Conservation (phyloP, 345 rosid genomes). For the Gossypium anomalum region DNA sequence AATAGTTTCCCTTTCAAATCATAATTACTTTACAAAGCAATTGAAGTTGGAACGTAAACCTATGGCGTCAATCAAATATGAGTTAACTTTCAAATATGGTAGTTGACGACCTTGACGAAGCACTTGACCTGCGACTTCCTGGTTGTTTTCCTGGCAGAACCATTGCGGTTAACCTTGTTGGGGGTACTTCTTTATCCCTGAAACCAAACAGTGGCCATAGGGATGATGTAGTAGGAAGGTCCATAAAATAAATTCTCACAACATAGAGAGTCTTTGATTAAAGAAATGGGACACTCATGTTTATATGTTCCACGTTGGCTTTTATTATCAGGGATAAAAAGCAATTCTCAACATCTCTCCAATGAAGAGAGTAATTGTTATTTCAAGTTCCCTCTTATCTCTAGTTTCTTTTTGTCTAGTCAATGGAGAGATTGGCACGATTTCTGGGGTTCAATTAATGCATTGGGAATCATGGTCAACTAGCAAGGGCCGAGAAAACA, state of each 20-base stretch:
- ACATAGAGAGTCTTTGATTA: constrained; percentile 23
- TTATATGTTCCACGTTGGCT: constrained; percentile 29
- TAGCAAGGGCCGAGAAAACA: constrained; percentile 17
- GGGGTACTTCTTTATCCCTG: too few relatives aligned
- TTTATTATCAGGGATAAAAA: constrained; percentile 19
- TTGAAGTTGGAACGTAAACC: not conserved
- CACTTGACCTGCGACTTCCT: too few relatives aligned
- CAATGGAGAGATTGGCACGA: not conserved
- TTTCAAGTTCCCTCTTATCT: constrained; percentile 8
- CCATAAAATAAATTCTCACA: not conserved
- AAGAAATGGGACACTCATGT: constrained; percentile 23
- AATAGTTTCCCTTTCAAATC: too few relatives aligned
- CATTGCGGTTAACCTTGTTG: too few relatives aligned
- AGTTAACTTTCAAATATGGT: too few relatives aligned
- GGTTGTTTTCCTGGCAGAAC: too few relatives aligned
- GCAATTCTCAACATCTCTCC: constrained; percentile 20
- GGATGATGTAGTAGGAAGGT: too few relatives aligned
- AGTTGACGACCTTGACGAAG: too few relatives aligned
- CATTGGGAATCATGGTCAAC: not conserved
- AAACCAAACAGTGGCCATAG: too few relatives aligned
- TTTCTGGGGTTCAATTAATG: not conserved
- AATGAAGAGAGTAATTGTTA: constrained; percentile 5
- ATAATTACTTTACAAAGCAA: not conserved
- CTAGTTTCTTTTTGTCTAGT: not conserved
- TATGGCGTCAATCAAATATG: not conserved